phyloP scores from a whole-genome alignment of 352 stramenopile genomes.

The Blastocystis sp. region DNA sequence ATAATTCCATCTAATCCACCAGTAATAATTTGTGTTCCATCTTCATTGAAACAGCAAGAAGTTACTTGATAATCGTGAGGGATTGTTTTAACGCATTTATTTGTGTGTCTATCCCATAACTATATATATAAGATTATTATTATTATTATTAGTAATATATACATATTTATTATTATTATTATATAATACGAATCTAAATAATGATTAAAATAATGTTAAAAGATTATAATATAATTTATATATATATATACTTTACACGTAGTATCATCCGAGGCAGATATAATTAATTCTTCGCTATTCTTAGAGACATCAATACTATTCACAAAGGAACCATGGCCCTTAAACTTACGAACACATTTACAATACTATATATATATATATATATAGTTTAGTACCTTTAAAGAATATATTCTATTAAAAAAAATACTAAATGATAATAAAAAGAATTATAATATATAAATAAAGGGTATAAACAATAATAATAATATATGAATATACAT shows the following conservation, averaged over 20 bases:
- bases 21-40: conserved; percentile 54
- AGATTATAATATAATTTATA: too few species aligned
- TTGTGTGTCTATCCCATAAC: conserved; percentile 57
- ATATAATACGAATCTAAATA: too few species aligned
- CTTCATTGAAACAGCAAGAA: conserved; percentile 55
- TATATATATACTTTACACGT: conserved; percentile 48
- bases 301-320: conserved; percentile 61
- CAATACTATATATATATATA: conserved; percentile 28
- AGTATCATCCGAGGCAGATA: conserved; percentile 57
- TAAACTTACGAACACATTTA: conserved; percentile 55
- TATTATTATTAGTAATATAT: too few species aligned
- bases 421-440: too few species aligned
- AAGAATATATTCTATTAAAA: too few species aligned
- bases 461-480: too few species aligned
- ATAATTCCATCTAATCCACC: conserved; percentile 55
- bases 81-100: conserved; percentile 56
- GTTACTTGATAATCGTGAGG: conserved; percentile 58
- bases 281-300: conserved; percentile 56
- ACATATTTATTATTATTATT: too few species aligned
- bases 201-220: too few species aligned
- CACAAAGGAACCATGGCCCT: conserved; percentile 53
- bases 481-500: conserved; percentile 59
- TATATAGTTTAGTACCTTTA: too few species aligned
- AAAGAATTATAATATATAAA: too few species aligned
- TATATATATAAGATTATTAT: not conserved